These are phyloP conservation scores for Paramecium biaurelia DNA, from an alignment of 73 alveolate genomes.

Conservation along the genomic window DNA sequence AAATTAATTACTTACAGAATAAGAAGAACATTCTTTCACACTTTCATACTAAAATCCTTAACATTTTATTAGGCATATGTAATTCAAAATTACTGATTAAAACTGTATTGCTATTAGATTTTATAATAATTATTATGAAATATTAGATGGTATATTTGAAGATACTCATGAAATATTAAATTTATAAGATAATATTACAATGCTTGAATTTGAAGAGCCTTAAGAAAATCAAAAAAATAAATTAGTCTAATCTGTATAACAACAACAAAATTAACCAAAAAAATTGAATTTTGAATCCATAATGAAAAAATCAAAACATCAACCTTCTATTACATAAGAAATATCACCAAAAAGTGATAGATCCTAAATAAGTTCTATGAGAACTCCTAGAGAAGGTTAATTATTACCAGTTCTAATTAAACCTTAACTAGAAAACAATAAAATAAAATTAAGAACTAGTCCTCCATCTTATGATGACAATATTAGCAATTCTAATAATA, in stretches of 20 bases:
- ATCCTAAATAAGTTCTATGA: not conserved
- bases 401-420: not conserved
- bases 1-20: not conserved
- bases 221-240: not conserved
- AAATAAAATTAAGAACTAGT: not conserved
- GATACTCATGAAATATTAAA: slow-evolving; percentile 14
- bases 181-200: not conserved
- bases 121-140: not conserved
- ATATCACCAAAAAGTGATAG: not conserved
- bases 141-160: slow-evolving; percentile 8
- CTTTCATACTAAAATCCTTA: not conserved
- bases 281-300: not conserved
- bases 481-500: not conserved
- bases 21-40: not conserved
- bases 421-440: not conserved
- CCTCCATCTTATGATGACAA: not conserved
- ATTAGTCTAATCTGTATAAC: not conserved
- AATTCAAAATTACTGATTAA: not conserved
- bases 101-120: not conserved
- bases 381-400: not conserved
- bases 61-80: not conserved
- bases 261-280: not conserved
- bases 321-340: not conserved
- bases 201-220: not conserved
- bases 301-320: not conserved